A percentile compares a stretch with the other conserved stretches of the same genome.
These are phyloP conservation scores for Yarrowia hollandica DNA, from an alignment of 805 yeast genomes.

Conservation along the genomic window DNA sequence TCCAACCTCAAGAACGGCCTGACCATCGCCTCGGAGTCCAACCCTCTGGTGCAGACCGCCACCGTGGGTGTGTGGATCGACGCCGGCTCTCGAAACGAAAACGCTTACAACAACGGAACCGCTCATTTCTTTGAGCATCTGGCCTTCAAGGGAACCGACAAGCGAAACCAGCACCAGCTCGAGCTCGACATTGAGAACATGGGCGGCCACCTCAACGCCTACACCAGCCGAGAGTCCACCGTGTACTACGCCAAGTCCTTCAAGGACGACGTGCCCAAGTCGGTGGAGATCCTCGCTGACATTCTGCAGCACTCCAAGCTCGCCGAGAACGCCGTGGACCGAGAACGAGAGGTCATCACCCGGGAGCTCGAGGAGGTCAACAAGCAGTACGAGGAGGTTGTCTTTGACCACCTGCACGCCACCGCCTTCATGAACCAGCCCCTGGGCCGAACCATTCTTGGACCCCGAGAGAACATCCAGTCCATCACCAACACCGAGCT, in stretches of 20 bases:
- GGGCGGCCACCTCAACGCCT: slow-evolving; percentile 98
- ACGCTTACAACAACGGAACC: slow-evolving; percentile 79
- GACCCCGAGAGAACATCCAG: slow-evolving; percentile 86
- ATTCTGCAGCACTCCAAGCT: slow-evolving; percentile 82
- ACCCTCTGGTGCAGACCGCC: slow-evolving; percentile 89
- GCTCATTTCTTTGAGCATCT: slow-evolving; percentile 97
- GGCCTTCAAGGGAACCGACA: slow-evolving; percentile 91
- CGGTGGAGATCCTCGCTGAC: slow-evolving; percentile 86
- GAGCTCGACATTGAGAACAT: slow-evolving; percentile 94
- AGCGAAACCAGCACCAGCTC: slow-evolving; percentile 74
- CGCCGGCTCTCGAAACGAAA: slow-evolving; percentile 97
- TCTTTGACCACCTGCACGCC: slow-evolving; percentile 93
- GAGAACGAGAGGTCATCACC: slow-evolving; percentile 93
- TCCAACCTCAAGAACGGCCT: slow-evolving; percentile 85
- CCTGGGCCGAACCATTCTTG: slow-evolving; percentile 92
- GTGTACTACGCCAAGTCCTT: slow-evolving; percentile 93
- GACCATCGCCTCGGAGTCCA: slow-evolving; percentile 86
- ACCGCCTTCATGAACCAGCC: slow-evolving; percentile 89
- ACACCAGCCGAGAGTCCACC: slow-evolving; percentile 95
- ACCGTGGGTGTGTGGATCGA: slow-evolving; percentile 98
- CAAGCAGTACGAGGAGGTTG: slow-evolving; percentile 97
- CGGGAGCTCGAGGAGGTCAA: slow-evolving; percentile 98
- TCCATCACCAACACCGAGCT: slow-evolving; percentile 76
- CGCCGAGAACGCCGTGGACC: slow-evolving; percentile 82
- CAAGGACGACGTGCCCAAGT: slow-evolving; percentile 73